Conservation (phyloP, 2,329 filamentous ascomycete genomes). For the Annulohypoxylon truncatum region DNA sequence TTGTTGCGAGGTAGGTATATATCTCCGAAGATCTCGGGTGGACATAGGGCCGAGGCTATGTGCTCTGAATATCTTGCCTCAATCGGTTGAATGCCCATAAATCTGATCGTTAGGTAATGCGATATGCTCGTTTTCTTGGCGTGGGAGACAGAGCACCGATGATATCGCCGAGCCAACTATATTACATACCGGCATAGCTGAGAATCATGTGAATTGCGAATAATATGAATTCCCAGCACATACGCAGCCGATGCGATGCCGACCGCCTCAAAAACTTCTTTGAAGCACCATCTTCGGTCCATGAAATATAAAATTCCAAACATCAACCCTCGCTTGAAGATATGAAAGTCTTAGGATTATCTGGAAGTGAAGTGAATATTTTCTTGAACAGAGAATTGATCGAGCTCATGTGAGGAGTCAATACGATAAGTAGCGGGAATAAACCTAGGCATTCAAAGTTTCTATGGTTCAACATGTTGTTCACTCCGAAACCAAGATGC, state of each 20-base stretch:
- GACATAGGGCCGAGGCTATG: constrained; percentile 16
- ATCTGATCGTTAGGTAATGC: not conserved
- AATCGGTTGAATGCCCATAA: not conserved
- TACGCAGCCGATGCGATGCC: not conserved
- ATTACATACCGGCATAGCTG: not conserved
- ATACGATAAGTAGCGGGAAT: no score
- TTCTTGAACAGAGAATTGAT: not conserved
- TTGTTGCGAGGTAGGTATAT: constrained; percentile 11
- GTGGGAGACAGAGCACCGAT: not conserved
- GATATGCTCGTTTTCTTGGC: not conserved
- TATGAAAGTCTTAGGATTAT: not conserved
- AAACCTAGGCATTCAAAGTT: not conserved
- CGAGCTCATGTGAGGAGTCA: not conserved
- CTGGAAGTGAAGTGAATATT: not conserved
- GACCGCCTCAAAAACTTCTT: not conserved
- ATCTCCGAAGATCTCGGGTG: constrained; percentile 31
- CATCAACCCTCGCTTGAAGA: not conserved
- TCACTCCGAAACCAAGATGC: not conserved
- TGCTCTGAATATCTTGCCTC: not conserved
- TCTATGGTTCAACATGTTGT: not conserved
- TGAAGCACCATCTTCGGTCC: not conserved
- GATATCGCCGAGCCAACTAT: not conserved
- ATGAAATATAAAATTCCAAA: not conserved
- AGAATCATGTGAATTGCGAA: not conserved
- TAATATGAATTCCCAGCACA: not conserved